Conservation (phyloP, 768 basidiomycete species). For the Cyclocybe aegerita region DNA sequence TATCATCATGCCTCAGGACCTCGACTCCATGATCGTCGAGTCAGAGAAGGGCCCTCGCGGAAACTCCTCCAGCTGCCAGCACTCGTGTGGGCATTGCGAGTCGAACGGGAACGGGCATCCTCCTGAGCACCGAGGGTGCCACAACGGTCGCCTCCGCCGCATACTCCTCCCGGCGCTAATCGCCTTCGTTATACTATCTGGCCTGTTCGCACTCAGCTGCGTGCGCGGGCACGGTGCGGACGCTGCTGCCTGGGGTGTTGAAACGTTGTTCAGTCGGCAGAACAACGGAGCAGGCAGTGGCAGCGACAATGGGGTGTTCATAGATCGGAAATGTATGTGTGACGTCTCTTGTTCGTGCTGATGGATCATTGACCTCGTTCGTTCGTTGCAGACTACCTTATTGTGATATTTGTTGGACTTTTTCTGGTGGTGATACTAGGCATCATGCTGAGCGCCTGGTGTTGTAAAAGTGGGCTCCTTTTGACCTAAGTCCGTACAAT, state of each 20-base stretch:
- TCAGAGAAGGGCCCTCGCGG: too few species aligned
- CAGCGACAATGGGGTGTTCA: slow-evolving; percentile 22
- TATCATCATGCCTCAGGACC: too few species aligned
- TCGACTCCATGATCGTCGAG: too few species aligned
- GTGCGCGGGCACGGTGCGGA: slow-evolving; percentile 20
- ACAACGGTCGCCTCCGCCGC: slow-evolving; percentile 21
- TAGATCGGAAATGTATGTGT: slow-evolving; percentile 40
- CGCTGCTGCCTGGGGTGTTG: slow-evolving; percentile 16
- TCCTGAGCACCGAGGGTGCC: slow-evolving; percentile 15
- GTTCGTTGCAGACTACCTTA: slow-evolving; percentile 53
- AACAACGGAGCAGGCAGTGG: slow-evolving; percentile 19
- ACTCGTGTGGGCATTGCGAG: too few species aligned
- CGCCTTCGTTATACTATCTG: slow-evolving; percentile 27
- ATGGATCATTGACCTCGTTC: too few species aligned
- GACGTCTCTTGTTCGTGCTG: background rate
- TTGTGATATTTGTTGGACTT: slow-evolving; percentile 65
- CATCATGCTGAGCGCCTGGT: slow-evolving; percentile 64
- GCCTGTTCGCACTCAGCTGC: slow-evolving; percentile 31
- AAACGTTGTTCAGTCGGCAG: slow-evolving; percentile 14
- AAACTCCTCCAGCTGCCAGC: too few species aligned
- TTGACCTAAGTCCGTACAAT: background rate
- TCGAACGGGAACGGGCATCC: background rate
- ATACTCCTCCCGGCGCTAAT: slow-evolving; percentile 35
- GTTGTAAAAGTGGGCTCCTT: slow-evolving; percentile 49
- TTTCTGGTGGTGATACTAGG: slow-evolving; percentile 52